Evolutionary conservation across 129 eudicot genomes (phyloP), one percentile per base, ranked within the genome.

Genomic region (Saposhnikovia divaricata): DNA sequence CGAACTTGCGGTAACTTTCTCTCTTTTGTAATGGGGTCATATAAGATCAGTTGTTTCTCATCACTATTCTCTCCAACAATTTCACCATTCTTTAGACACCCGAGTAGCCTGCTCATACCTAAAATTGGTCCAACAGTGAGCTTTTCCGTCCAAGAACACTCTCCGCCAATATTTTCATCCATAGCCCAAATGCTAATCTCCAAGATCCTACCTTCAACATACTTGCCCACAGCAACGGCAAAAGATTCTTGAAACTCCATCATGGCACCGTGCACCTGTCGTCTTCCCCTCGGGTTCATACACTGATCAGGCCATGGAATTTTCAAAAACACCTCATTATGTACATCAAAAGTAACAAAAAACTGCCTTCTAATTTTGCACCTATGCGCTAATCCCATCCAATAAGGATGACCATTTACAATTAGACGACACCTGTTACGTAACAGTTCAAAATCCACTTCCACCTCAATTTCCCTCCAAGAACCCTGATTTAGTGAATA

Each of bases 391-490:
- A 74, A 44, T 74, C 28, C 77, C 5, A 12, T 1, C 77, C 77
- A 74, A 8, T 44, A 74, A 25, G 77, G 77, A 45, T n/a, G 11
- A 3, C 77, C 77, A 4, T 74, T 45, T 5, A 74, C 59, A 44
- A 74, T 45, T 18, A 40, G 16, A 0, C 39, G 14, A 2, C 77
- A 74, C 31, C 77, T 45, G 40, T 23, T 59, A 6, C 46, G 23
- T 13, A 45, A n/a, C 23, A 74, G 34, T 45, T 74, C 77, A 45
- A 74, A 74, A 13, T 74, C 40, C 77, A 74, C 48, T n/a, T 14
- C 77, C 77, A 74, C 77, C 77, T 23, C 55, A 42, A 74, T 74
- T 46, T 74, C 77, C 37, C 77, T 45, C 77, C 77, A 74, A 45
- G 55, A 44, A n/a, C 39, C 77, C 40, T 12, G 21, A 44, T 27